These are phyloP conservation scores for Wickerhamiella vanderwaltii DNA, from an alignment of 805 yeast genomes.

Conservation along the genomic window DNA sequence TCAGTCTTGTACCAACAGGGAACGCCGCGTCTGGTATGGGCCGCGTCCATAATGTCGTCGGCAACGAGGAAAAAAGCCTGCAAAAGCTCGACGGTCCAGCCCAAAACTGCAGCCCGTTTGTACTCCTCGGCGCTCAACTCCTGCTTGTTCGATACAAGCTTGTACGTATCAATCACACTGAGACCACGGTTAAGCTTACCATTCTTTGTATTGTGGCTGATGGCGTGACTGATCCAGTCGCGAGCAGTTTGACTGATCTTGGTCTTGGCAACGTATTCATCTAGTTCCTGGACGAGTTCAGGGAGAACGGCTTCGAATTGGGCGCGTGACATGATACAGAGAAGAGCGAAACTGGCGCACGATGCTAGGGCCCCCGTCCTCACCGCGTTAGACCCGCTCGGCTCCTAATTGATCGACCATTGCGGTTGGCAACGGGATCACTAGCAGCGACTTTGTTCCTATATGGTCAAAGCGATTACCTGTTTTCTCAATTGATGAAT, in stretches of 20 bases:
- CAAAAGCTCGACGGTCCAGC: constrained; percentile 89
- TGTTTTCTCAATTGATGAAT: no score
- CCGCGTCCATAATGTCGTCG: constrained; percentile 96
- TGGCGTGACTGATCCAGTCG: constrained; percentile 59
- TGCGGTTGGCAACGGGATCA: no score
- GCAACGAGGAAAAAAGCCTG: constrained; percentile 97
- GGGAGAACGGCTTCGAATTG: constrained; percentile 50
- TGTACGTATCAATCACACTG: constrained; percentile 88
- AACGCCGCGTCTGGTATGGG: constrained; percentile 95
- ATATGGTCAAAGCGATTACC: no score
- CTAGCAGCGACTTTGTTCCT: no score
- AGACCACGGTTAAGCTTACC: constrained; percentile 95
- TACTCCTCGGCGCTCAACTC: constrained; percentile 60
- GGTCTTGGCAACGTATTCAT: constrained; percentile 46
- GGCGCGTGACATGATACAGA: constrained; percentile 11
- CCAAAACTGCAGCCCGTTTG: constrained; percentile 73
- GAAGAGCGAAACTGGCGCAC: no score
- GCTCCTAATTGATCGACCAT: no score
- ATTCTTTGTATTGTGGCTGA: constrained; percentile 85
- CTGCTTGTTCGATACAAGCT: constrained; percentile 54
- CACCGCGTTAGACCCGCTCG: no score
- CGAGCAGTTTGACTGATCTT: constrained; percentile 80
- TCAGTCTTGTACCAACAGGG: constrained; percentile 88
- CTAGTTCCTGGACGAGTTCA: constrained; percentile 61
- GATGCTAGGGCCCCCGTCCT: no score